Base-by-base conservation (phyloP, 2,329 filamentous ascomycete genomes). In the Trichoderma cornu-damae region DNA sequence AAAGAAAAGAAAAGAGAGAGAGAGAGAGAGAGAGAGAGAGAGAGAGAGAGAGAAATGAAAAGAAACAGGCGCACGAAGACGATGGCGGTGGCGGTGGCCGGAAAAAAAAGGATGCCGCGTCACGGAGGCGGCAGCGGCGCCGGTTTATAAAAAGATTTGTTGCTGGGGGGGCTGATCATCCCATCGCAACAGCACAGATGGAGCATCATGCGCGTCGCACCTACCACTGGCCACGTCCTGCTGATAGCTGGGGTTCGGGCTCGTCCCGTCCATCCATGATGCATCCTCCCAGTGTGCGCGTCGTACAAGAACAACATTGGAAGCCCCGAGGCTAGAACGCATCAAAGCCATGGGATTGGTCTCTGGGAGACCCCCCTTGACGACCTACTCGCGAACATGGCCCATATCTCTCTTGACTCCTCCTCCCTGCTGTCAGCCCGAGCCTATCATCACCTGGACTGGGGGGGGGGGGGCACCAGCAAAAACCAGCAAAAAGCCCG, bases 361-460 rank as follows among this genome's bases (percentile, higher is more conserved):
- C 35, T 40, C 30, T 50, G 32, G 20, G 22, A 24, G 49, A n/a
- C n/a, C n/a, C n/a, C 37, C 18, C 46, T 48, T 35, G 28, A 28
- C 46, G n/a, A n/a, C n/a, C 18, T 49, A 18, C 46, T 49, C 20
- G 38, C 38, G 46, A 16, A 7, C 14, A n/a, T 18, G 22, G 47
- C 20, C 37, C 44, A 34, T 43, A 52, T 52, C 49, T 52, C 37
- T 52, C 49, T 52, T 28, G 28, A 52, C 49, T 49, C 32, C 46
- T 49, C 49, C 16, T 16, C 12, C 34, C 12, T 26, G 6, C 12
- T 22, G 6, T 6, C 40, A 18, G 38, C 22, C 37, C 24, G 18
- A 42, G 49, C 49, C 49, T 52, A 52, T 52, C 49, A 42, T n/a
- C n/a, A n/a, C n/a, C 37, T n/a, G 18, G 26, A 34, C 49, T 34